A percentile compares a stretch with the other conserved stretches of the same genome.
phyloP scores from a whole-genome alignment of 2,329 filamentous ascomycete genomes.

The Fusarium zealandicum region DNA sequence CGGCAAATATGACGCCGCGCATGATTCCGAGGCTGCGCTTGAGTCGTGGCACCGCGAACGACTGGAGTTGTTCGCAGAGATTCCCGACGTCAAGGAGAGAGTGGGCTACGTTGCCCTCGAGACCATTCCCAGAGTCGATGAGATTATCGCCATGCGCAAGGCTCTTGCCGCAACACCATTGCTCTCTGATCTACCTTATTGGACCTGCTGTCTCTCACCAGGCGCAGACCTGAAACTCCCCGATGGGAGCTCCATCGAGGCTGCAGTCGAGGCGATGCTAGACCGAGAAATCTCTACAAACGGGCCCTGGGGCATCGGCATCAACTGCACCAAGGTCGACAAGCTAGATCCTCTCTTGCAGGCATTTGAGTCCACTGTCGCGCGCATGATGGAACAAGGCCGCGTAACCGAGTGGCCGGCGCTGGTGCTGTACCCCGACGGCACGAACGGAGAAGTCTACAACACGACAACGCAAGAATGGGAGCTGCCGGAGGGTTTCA shows the following conservation, averaged over 20 bases:
- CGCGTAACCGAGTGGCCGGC: slow-evolving; percentile 54
- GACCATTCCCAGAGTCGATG: slow-evolving; percentile 69
- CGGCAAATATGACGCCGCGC: slow-evolving; percentile 63
- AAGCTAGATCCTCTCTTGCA: slow-evolving; percentile 64
- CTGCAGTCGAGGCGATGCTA: slow-evolving; percentile 50
- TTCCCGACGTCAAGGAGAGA: slow-evolving; percentile 48
- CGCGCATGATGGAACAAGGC: slow-evolving; percentile 46
- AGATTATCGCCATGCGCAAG: slow-evolving; percentile 64
- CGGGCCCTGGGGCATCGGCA: slow-evolving; percentile 67
- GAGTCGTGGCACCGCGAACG: slow-evolving; percentile 65
- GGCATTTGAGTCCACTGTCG: slow-evolving; percentile 60
- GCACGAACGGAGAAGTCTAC: slow-evolving; percentile 72
- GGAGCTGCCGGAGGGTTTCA: slow-evolving; percentile 52
- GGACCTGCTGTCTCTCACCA: slow-evolving; percentile 71
- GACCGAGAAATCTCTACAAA: slow-evolving; percentile 32
- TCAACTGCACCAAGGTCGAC: slow-evolving; percentile 73
- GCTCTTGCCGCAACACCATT: slow-evolving; percentile 45
- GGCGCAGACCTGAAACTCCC: slow-evolving; percentile 60
- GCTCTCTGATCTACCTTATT: slow-evolving; percentile 54
- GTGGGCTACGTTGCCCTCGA: slow-evolving; percentile 68
- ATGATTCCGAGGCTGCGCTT: slow-evolving; percentile 54
- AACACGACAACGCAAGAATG: slow-evolving; percentile 69
- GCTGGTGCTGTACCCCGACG: slow-evolving; percentile 72
- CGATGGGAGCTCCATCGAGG: slow-evolving; percentile 57
- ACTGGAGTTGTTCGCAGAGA: slow-evolving; percentile 56